These are phyloP conservation scores for Ogataea zsoltii DNA, from an alignment of 805 yeast species.

Conservation along the genomic window DNA sequence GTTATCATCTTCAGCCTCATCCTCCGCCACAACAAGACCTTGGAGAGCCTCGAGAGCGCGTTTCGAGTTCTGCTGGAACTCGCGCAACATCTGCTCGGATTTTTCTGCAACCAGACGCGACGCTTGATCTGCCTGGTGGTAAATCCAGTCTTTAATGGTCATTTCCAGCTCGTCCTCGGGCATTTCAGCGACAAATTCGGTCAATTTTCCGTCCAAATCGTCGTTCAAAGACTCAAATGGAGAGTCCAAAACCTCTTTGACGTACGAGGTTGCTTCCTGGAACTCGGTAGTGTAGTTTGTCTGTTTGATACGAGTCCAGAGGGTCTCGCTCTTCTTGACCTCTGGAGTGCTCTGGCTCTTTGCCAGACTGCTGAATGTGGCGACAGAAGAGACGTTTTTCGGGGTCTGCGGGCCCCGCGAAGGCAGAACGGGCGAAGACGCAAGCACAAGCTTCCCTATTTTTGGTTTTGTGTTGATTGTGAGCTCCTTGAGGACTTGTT, in stretches of 20 bases:
- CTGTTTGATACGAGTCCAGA: constrained; percentile 34
- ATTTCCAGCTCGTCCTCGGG: constrained; percentile 68
- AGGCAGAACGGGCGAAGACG: constrained; percentile 1
- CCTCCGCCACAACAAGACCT: constrained; percentile 34
- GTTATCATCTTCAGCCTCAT: constrained; percentile 13
- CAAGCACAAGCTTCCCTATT: background rate
- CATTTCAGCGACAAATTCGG: constrained; percentile 64
- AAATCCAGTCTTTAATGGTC: constrained; percentile 73
- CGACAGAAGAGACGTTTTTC: too few relatives aligned
- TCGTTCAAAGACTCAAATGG: constrained; percentile 46
- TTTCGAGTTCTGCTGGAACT: constrained; percentile 49
- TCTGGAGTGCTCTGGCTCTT: constrained; percentile 25
- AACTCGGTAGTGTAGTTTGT: constrained; percentile 32
- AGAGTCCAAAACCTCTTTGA: constrained; percentile 32
- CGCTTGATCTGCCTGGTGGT: constrained; percentile 54
- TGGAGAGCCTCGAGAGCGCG: constrained; percentile 48
- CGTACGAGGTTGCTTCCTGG: constrained; percentile 32
- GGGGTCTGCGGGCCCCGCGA: background rate
- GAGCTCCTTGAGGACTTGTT: background rate
- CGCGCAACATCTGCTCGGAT: constrained; percentile 47
- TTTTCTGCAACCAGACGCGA: constrained; percentile 47
- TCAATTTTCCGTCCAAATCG: constrained; percentile 66
- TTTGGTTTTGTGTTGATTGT: background rate
- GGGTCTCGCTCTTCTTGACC: background rate
- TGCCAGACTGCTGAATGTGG: constrained; percentile 5